phyloP scores from a whole-genome alignment of 2,329 filamentous ascomycete genomes.

The Microdochium bolleyi region DNA sequence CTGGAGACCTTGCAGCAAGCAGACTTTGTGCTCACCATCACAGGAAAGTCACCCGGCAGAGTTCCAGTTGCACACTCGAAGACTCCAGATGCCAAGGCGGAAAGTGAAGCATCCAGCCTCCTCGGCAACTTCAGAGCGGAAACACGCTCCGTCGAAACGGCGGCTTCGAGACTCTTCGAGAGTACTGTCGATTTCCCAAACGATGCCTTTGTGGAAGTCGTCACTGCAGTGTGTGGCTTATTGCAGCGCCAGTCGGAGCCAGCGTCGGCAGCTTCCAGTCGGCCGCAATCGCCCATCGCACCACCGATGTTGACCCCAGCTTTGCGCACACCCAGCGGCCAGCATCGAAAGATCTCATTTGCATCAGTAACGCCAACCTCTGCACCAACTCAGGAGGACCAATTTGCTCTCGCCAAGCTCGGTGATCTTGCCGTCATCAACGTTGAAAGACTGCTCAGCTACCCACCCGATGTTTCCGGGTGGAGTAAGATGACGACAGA shows the following conservation, averaged over 20 bases:
- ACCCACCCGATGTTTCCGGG: slow-evolving; percentile 60
- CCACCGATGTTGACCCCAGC: slow-evolving; percentile 24
- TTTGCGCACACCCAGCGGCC: slow-evolving; percentile 17
- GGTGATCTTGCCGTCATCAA: slow-evolving; percentile 69
- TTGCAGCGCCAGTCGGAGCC: slow-evolving; percentile 36
- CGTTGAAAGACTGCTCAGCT: slow-evolving; percentile 63
- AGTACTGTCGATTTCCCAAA: slow-evolving; percentile 89
- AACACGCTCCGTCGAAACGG: slow-evolving; percentile 80
- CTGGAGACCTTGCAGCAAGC: slow-evolving; percentile 89
- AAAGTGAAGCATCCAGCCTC: slow-evolving; percentile 40
- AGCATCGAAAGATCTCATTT: slow-evolving; percentile 38
- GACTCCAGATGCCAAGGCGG: slow-evolving; percentile 36
- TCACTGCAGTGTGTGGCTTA: slow-evolving; percentile 67
- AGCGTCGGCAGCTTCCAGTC: slow-evolving; percentile 18
- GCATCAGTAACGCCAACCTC: slow-evolving; percentile 34
- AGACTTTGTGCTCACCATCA: slow-evolving; percentile 73
- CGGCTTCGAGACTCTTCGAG: slow-evolving; percentile 79
- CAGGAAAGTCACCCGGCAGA: slow-evolving; percentile 44
- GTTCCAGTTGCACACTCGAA: slow-evolving; percentile 36
- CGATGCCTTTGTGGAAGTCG: slow-evolving; percentile 67
- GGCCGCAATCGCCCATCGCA: slow-evolving; percentile 26
- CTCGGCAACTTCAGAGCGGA: slow-evolving; percentile 69
- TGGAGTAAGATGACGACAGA: slow-evolving; percentile 62
- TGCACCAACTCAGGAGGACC: slow-evolving; percentile 51
- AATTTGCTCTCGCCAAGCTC: slow-evolving; percentile 65